Percentiles rank a stretch among this genome's conserved stretches.
These are phyloP conservation scores for Vaccinium corymbosum DNA, from an alignment of 148 eudicot genomes.

Conservation along the genomic window DNA sequence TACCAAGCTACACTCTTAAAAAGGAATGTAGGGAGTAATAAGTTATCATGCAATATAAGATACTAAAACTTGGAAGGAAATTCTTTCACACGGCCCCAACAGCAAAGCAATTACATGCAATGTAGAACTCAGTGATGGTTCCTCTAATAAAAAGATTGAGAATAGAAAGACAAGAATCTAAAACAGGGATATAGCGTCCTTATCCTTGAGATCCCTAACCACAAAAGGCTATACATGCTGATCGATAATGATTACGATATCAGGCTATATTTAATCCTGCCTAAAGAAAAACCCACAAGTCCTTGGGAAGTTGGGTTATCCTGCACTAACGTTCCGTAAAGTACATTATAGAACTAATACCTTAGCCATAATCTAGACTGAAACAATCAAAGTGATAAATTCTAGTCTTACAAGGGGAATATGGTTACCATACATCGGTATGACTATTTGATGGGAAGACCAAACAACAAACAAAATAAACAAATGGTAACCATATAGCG, in stretches of 20 bases:
- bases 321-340: neutral
- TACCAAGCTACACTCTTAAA: too few species aligned
- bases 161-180: neutral
- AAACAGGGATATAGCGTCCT: neutral
- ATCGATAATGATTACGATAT: neutral
- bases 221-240: neutral
- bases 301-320: neutral
- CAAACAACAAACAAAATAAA: too few species aligned
- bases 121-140: neutral
- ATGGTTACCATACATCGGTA: neutral
- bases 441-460: too few species aligned
- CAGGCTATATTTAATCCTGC: neutral
- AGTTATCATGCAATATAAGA: neutral
- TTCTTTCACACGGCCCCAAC: neutral
- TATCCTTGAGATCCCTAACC: neutral
- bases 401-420: neutral
- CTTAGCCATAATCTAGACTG: neutral
- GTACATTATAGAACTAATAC: neutral
- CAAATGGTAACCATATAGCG: too few species aligned
- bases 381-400: neutral
- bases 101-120: neutral
- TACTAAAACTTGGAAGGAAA: neutral
- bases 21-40: neutral
- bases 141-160: neutral
- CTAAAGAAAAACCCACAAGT: neutral